phyloP scores from a whole-genome alignment of 768 basidiomycete genomes.

The Jaapia argillacea region DNA sequence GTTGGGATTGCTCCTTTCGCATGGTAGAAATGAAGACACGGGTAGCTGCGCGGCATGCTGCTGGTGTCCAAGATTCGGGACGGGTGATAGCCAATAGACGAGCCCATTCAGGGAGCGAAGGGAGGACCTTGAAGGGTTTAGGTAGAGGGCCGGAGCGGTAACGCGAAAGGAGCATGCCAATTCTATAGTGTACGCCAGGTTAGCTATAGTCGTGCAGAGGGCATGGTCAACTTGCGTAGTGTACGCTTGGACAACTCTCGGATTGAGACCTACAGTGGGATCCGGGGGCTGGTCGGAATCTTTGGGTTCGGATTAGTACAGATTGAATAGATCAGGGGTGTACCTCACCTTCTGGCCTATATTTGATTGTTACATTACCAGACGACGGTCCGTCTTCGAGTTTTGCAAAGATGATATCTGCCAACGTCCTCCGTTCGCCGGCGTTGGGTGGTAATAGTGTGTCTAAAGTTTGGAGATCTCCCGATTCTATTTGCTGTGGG shows the following conservation, averaged over 20 bases:
- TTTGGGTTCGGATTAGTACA: slow-evolving; percentile 25
- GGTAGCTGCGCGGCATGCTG: slow-evolving; percentile 90
- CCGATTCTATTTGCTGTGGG: slow-evolving; percentile 77
- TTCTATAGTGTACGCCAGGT: slow-evolving; percentile 34
- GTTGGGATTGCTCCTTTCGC: slow-evolving; percentile 89
- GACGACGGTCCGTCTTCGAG: slow-evolving; percentile 58
- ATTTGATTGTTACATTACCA: slow-evolving; percentile 43
- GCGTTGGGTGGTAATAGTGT: slow-evolving; percentile 66
- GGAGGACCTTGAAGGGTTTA: slow-evolving; percentile 97
- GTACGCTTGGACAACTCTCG: slow-evolving; percentile 88
- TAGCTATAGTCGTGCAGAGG: neutral
- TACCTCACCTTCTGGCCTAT: slow-evolving; percentile 43
- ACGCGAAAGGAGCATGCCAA: slow-evolving; percentile 74
- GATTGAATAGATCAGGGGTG: neutral
- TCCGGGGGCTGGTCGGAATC: slow-evolving; percentile 44
- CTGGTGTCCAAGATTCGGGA: slow-evolving; percentile 92
- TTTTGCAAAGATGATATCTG: slow-evolving; percentile 95
- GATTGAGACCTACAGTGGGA: slow-evolving; percentile 83
- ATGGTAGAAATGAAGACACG: slow-evolving; percentile 94
- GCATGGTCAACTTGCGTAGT: slow-evolving; percentile 54
- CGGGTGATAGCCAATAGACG: slow-evolving; percentile 87
- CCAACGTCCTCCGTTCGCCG: slow-evolving; percentile 75
- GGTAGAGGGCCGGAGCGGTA: slow-evolving; percentile 94
- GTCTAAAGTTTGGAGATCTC: slow-evolving; percentile 81
- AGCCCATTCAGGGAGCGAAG: slow-evolving; percentile 92